Percentiles rank a stretch among this genome's conserved stretches.
phyloP scores from a whole-genome alignment of 805 yeast species.

The Saturnispora dispora region DNA sequence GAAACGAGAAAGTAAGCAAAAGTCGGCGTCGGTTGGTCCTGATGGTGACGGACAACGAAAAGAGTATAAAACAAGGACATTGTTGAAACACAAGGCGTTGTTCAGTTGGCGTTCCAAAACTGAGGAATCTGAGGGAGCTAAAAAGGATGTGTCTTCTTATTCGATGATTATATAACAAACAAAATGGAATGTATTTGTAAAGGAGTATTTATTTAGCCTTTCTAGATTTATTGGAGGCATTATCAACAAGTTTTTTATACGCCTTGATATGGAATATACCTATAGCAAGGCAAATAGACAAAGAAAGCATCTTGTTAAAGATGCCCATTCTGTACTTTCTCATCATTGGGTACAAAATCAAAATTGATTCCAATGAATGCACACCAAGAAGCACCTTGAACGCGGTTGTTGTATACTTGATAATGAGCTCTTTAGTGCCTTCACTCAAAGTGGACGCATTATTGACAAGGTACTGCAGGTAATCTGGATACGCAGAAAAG shows the following conservation, averaged over 20 bases:
- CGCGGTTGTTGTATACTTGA: slow-evolving; percentile 9
- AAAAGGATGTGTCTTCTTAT: slow-evolving; percentile 14
- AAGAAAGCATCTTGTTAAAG: slow-evolving; percentile 42
- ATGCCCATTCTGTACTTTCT: slow-evolving; percentile 53
- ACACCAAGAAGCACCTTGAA: slow-evolving; percentile 24
- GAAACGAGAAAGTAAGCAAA: slow-evolving; percentile 24
- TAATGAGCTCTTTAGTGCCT: slow-evolving; percentile 5
- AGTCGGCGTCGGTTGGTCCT: slow-evolving; percentile 8
- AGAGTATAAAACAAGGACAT: slow-evolving; percentile 23
- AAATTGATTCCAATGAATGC: slow-evolving; percentile 46
- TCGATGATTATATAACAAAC: slow-evolving; percentile 13
- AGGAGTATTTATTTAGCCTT: background rate
- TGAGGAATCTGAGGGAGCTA: slow-evolving; percentile 13
- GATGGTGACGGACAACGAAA: slow-evolving; percentile 1
- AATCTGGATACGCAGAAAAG: slow-evolving; percentile 10
- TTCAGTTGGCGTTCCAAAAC: slow-evolving; percentile 32
- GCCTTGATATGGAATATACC: slow-evolving; percentile 49
- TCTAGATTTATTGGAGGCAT: slow-evolving; percentile 14
- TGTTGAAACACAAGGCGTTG: slow-evolving; percentile 39
- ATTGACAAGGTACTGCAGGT: slow-evolving; percentile 2
- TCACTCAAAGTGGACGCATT: slow-evolving; percentile 8
- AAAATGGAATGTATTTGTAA: background rate
- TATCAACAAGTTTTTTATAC: slow-evolving; percentile 22
- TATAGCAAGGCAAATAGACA: slow-evolving; percentile 44
- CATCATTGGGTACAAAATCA: slow-evolving; percentile 41